Percentiles rank a stretch among this genome's conserved stretches.
phyloP scores from a whole-genome alignment of 148 eudicot genomes.

The Dysphania ambrosioides region DNA sequence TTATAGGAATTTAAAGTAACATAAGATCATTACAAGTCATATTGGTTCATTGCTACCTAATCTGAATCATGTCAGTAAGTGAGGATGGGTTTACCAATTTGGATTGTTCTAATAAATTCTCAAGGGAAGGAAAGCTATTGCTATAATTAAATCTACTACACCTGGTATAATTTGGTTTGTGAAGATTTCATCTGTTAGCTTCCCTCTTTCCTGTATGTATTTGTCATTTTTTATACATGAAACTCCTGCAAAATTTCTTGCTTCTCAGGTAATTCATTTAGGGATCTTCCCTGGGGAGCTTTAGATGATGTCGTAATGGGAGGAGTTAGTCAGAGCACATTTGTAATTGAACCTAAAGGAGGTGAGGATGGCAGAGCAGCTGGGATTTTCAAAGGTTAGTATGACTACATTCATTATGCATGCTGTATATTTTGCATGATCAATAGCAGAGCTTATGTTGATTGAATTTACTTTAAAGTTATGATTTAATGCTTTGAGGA shows the following conservation, averaged over 20 bases:
- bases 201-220: neutral
- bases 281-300: slow-evolving; percentile 95
- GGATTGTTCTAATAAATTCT: neutral
- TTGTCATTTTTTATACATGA: neutral
- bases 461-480: neutral
- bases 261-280: slow-evolving; percentile 51
- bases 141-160: neutral
- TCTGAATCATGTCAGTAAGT: neutral
- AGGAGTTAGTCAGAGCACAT: slow-evolving; percentile 89
- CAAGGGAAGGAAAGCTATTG: neutral
- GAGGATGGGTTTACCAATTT: neutral
- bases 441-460: neutral
- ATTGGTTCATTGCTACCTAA: neutral
- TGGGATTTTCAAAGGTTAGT: slow-evolving; percentile 82
- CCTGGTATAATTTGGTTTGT: neutral
- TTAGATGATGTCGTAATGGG: slow-evolving; percentile 99
- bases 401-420: neutral
- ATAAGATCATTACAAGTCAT: neutral
- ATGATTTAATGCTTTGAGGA: neutral
- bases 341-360: slow-evolving; percentile 66
- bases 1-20: neutral
- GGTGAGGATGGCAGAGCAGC: slow-evolving; percentile 79
- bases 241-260: neutral
- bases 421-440: neutral
- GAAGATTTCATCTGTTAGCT: neutral